Base-by-base conservation (phyloP, 495 filamentous ascomycete species). In the Penicillium atrosanguineum region DNA sequence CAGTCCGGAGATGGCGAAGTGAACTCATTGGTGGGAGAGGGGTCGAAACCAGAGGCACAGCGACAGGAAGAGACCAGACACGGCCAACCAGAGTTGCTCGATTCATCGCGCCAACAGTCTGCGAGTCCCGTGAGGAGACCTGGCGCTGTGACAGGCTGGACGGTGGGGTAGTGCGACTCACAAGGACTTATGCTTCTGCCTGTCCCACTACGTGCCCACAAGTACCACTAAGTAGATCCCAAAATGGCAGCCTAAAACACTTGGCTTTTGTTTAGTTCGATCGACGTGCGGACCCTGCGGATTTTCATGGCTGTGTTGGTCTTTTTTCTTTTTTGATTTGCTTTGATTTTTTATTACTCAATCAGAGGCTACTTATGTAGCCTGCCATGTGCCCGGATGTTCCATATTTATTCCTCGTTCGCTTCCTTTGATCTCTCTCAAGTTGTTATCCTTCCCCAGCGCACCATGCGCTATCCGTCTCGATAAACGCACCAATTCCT, bases 201-300 rank as follows among this genome's bases (percentile, higher is more conserved):
- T 12, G 11, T 4, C 4, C 28, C 7, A 31, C 11, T 31, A 31
- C 11, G 41, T 7, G 16, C 4, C 19, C 14, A n/a, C 6, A 39
- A 11, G 40, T 44, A 41, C 18, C 40, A 7, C 18, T 20, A 36
- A 40, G 53, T 56, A 34, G 7, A 21, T 18, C 36, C 29, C 19
- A 57, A 48, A 43, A 34, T 48, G 49, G 55, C 55, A 46, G 55
- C 48, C 61, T 62, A 65, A 62, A 57, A 57, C 44, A 52, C 59
- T 61, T 51, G 59, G 60, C 57, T 62, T 50, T 49, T 4, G 40
- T 48, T 55, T 56, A 57, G 48, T 19, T 53, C 26, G 53, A 52
- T 55, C 50, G 44, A 43, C 2, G 38, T 39, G 4, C 40, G 45
- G 48, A 58, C 49, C 50, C 50, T 58, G 48, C 31, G 48, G 50